These are phyloP conservation scores for Clavariopsis aquatica DNA, from an alignment of 495 filamentous ascomycete species.

Conservation along the genomic window DNA sequence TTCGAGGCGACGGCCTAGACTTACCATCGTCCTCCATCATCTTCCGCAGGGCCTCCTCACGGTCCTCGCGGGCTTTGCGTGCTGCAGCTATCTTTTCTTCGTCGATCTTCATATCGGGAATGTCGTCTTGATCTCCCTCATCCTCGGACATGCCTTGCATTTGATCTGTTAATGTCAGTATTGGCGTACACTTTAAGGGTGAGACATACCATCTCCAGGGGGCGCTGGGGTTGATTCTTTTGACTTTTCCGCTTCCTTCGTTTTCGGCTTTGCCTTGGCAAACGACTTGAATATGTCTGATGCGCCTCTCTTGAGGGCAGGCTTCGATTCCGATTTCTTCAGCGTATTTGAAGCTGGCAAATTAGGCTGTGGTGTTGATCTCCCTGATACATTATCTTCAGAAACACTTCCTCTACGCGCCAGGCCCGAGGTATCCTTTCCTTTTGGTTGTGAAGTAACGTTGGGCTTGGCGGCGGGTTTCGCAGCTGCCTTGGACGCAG, in stretches of 20 bases:
- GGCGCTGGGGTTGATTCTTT: constrained; percentile 41
- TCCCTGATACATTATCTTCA: constrained; percentile 25
- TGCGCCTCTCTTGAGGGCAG: constrained; percentile 60
- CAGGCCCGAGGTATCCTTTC: constrained; percentile 7
- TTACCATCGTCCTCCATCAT: constrained; percentile 93
- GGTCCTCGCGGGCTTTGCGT: constrained; percentile 63
- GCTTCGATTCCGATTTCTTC: constrained; percentile 41
- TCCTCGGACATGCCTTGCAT: constrained; percentile 69
- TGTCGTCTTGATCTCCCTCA: constrained; percentile 71
- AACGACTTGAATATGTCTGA: constrained; percentile 80
- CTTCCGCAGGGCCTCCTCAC: constrained; percentile 68
- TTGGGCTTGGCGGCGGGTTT: constrained; percentile 16
- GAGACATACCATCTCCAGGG: constrained; percentile 57
- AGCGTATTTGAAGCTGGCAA: constrained; percentile 34
- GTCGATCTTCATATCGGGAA: constrained; percentile 26
- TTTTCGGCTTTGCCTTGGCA: constrained; percentile 69
- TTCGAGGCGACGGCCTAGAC: constrained; percentile 28
- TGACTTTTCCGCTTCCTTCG: constrained; percentile 42
- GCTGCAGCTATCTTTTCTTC: constrained; percentile 46
- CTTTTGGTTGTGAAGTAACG: constrained; percentile 9
- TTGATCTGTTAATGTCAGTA: constrained; percentile 44
- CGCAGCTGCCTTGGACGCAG: constrained; percentile 16
- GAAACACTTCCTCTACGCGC: constrained; percentile 19
- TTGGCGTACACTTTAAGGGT: background rate
- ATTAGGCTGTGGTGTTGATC: constrained; percentile 36